Evolutionary conservation across 2,329 filamentous ascomycete species (phyloP).

Genomic region (Mycosphaerella sp.): DNA sequence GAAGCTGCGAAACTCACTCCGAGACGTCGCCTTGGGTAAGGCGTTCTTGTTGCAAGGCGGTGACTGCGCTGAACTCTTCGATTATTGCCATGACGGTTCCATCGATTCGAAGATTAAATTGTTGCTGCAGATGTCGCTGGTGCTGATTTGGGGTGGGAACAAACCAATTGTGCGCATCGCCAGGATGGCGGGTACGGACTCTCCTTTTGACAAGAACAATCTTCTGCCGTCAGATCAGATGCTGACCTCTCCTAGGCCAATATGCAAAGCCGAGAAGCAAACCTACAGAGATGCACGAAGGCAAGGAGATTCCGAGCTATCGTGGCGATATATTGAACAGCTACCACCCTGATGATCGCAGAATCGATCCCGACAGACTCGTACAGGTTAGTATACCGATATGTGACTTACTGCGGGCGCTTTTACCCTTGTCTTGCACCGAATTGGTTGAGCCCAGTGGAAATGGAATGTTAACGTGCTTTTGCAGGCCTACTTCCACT

Average conservation of each 20-base stretch:
- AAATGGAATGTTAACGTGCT: background rate
- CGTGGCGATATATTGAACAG: slow-evolving; percentile 94
- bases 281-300: slow-evolving; percentile 74
- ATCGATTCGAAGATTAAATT: slow-evolving; percentile 98
- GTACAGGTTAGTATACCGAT: slow-evolving; percentile 40
- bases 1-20: slow-evolving; percentile 68
- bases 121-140: slow-evolving; percentile 91
- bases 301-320: slow-evolving; percentile 79
- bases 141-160: slow-evolving; percentile 81
- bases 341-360: slow-evolving; percentile 66
- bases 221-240: background rate
- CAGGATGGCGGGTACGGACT: slow-evolving; percentile 64
- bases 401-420: too few relatives aligned
- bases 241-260: slow-evolving; percentile 44
- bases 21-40: slow-evolving; percentile 81
- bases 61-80: slow-evolving; percentile 94
- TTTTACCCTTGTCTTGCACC: too few relatives aligned
- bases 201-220: slow-evolving; percentile 33
- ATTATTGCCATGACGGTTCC: slow-evolving; percentile 82
- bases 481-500: slow-evolving; percentile 82
- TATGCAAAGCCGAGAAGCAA: slow-evolving; percentile 94
- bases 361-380: slow-evolving; percentile 74
- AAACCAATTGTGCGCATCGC: slow-evolving; percentile 88
- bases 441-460: too few relatives aligned
- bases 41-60: slow-evolving; percentile 93